Conservation (phyloP, 768 basidiomycete genomes). For the Flagelloscypha sp. region DNA sequence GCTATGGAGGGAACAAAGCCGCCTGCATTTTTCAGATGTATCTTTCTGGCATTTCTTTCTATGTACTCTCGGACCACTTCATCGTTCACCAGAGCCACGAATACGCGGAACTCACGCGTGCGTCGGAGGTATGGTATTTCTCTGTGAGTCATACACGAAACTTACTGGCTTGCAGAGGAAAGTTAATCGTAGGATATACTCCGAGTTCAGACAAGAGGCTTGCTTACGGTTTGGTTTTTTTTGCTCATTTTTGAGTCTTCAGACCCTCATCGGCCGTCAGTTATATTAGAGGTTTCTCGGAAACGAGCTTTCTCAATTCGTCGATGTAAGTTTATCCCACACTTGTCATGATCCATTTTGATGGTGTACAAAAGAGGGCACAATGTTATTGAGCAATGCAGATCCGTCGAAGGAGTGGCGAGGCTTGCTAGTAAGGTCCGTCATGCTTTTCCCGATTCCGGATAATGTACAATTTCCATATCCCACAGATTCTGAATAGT, state of each 20-base stretch:
- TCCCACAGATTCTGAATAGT: too few relatives aligned
- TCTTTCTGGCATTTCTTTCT: constrained; percentile 75
- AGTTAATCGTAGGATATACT: constrained; percentile 68
- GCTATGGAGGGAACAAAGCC: constrained; percentile 90
- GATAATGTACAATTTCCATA: too few relatives aligned
- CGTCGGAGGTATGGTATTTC: constrained; percentile 46
- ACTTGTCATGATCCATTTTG: too few relatives aligned
- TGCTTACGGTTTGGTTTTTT: constrained; percentile 44
- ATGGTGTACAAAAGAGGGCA: constrained; percentile 36
- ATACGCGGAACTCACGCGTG: constrained; percentile 70
- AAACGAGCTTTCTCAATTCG: constrained; percentile 42
- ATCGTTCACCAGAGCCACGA: constrained; percentile 80
- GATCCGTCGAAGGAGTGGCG: constrained; percentile 46
- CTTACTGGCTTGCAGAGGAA: constrained; percentile 39
- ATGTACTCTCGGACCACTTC: constrained; percentile 81
- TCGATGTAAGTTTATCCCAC: too few relatives aligned
- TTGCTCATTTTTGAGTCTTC: neutral
- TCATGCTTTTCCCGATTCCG: too few relatives aligned
- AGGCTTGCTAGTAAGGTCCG: constrained; percentile 33
- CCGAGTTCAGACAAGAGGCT: constrained; percentile 71
- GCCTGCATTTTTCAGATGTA: constrained; percentile 91
- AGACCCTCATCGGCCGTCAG: constrained; percentile 22
- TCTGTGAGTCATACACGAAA: constrained; percentile 1
- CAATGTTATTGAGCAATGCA: constrained; percentile 57
- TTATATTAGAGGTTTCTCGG: constrained; percentile 55